phyloP scores from a whole-genome alignment of 441 rosid genomes.

The Adansonia rubrostipa region DNA sequence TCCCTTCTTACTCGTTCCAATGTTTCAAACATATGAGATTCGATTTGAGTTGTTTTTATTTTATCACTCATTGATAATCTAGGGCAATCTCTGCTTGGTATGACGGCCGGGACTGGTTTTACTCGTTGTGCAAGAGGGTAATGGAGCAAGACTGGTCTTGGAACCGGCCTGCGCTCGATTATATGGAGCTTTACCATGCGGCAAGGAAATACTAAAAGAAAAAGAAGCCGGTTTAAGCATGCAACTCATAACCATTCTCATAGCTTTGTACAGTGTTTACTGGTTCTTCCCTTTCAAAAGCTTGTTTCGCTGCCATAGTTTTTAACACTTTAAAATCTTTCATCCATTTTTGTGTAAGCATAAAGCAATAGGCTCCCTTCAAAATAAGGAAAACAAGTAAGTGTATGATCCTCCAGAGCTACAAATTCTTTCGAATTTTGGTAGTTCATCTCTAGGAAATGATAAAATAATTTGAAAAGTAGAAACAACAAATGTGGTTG shows the following conservation, averaged over 20 bases:
- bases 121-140: slow-evolving; percentile 71
- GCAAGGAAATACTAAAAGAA: slow-evolving; percentile 49
- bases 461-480: slow-evolving; percentile 5
- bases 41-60: neutral
- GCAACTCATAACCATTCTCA: slow-evolving; percentile 28
- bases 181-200: slow-evolving; percentile 92
- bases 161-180: slow-evolving; percentile 97
- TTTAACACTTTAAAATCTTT: slow-evolving; percentile 17
- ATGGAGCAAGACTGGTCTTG: slow-evolving; percentile 99
- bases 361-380: slow-evolving; percentile 23
- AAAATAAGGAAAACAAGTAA: neutral
- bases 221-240: neutral
- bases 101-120: slow-evolving; percentile 76
- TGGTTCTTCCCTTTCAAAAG: slow-evolving; percentile 15
- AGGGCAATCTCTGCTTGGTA: slow-evolving; percentile 94
- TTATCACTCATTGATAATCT: slow-evolving; percentile 24
- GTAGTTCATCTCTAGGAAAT: neutral
- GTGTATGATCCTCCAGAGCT: neutral
- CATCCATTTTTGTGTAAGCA: slow-evolving; percentile 38
- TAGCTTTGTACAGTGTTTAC: slow-evolving; percentile 43
- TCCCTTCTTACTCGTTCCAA: neutral
- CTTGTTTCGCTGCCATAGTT: neutral
- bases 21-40: neutral
- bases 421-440: neutral
- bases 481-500: neutral